Conservation (phyloP, 1,284 basidiomycete genomes). For the Malassezia sp. region DNA sequence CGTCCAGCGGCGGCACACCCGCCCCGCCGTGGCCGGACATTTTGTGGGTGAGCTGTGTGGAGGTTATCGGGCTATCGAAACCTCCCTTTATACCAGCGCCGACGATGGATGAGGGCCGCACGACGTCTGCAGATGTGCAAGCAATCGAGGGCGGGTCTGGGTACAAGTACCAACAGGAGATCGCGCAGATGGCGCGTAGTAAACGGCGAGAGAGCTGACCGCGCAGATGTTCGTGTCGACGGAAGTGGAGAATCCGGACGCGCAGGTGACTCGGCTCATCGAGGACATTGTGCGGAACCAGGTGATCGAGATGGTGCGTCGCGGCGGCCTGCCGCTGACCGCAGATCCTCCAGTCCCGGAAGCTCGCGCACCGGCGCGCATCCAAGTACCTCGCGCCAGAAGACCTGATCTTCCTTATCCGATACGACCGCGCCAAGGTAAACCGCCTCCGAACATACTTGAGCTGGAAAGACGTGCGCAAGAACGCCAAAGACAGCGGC, state of each 20-base stretch:
- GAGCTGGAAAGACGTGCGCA: constrained; percentile 96
- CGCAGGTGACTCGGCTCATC: constrained; percentile 77
- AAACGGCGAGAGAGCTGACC: neutral
- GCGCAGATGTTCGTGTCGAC: constrained; percentile 95
- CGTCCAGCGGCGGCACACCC: no score
- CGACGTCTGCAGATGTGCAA: neutral
- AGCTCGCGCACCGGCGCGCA: constrained; percentile 66
- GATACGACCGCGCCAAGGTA: constrained; percentile 86
- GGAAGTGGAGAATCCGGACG: constrained; percentile 77
- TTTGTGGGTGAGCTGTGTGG: no score
- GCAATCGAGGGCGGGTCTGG: constrained; percentile 12
- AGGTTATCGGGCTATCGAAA: no score
- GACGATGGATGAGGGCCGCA: neutral
- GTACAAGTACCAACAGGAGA: constrained; percentile 52
- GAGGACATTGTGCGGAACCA: constrained; percentile 92
- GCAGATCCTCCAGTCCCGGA: constrained; percentile 80
- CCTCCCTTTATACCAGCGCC: neutral
- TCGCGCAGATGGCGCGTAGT: constrained; percentile 62
- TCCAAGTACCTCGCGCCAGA: constrained; percentile 78
- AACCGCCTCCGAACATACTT: constrained; percentile 84
- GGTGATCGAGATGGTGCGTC: constrained; percentile 72
- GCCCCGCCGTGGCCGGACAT: no score
- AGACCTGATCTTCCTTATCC: constrained; percentile 90
- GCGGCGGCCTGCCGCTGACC: neutral
- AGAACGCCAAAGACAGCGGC: constrained; percentile 69